A percentile compares a stretch with the other conserved stretches of the same genome.
Conservation (phyloP, 139 green algal genomes). For the Chlorella sorokiniana region DNA sequence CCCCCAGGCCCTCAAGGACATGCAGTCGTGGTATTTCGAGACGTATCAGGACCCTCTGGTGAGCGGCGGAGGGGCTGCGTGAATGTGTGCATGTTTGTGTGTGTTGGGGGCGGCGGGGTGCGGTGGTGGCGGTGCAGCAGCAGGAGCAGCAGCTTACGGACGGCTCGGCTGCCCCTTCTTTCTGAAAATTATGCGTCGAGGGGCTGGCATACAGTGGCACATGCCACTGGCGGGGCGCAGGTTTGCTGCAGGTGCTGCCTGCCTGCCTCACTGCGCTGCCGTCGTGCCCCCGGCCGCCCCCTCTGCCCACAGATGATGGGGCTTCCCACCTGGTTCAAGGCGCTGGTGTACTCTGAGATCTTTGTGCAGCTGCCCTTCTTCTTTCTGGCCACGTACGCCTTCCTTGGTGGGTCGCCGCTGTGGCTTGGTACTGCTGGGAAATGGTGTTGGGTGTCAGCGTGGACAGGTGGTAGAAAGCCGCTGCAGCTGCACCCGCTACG, state of each 20-base stretch:
- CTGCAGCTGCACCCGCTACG: no score
- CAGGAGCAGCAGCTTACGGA: no score
- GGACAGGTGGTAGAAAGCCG: no score
- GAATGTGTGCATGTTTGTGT: neutral
- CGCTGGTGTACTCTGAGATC: conserved; percentile 67
- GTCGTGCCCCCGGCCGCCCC: neutral
- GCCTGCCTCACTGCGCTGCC: neutral
- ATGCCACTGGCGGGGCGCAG: neutral
- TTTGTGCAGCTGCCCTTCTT: conserved; percentile 82
- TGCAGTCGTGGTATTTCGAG: conserved; percentile 58
- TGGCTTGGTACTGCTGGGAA: neutral
- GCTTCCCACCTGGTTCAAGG: conserved; percentile 66
- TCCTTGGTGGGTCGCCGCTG: conserved; percentile 11
- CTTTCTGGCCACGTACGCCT: conserved; percentile 69
- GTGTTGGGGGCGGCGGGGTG: neutral
- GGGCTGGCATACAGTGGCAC: neutral
- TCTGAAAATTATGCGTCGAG: no score
- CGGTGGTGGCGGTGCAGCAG: neutral
- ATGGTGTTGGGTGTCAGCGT: no score
- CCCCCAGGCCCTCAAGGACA: conserved; percentile 32
- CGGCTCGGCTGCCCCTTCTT: no score
- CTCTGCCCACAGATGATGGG: conserved; percentile 47
- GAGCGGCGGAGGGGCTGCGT: neutral
- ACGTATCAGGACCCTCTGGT: conserved; percentile 70
- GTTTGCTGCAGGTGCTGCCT: neutral